Percentiles rank a stretch among this genome's conserved stretches.
phyloP scores from a whole-genome alignment of 306 rosid genomes.

The Vigna angularis region DNA sequence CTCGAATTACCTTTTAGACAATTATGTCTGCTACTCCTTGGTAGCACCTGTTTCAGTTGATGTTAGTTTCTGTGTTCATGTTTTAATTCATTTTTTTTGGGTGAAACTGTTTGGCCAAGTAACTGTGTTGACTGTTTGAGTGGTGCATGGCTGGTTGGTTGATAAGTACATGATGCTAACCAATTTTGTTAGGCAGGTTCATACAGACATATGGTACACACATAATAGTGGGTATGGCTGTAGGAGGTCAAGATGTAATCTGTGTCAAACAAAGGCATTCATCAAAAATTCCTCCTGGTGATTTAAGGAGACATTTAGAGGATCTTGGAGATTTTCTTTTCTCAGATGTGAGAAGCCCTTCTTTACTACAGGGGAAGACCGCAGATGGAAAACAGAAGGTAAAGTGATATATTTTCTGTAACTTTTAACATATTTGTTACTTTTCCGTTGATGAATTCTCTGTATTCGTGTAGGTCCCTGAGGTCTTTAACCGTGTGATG shows the following conservation, averaged over 20 bases:
- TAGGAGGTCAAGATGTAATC: constrained; percentile 95
- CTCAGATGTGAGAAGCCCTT: constrained; percentile 87
- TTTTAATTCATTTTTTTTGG: not conserved
- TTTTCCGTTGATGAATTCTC: constrained; percentile 34
- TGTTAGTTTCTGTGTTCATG: constrained; percentile 11
- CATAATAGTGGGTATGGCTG: constrained; percentile 88
- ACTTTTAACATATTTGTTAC: not conserved
- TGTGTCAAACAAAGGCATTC: constrained; percentile 85
- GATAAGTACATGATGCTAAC: constrained; percentile 57
- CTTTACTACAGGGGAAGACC: constrained; percentile 69
- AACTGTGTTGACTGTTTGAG: constrained; percentile 29
- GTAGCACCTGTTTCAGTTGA: not conserved
- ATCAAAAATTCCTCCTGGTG: constrained; percentile 81
- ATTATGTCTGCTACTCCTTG: not conserved
- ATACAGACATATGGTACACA: constrained; percentile 89
- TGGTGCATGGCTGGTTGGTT: constrained; percentile 38
- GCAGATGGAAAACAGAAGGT: constrained; percentile 81
- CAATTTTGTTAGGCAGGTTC: constrained; percentile 81
- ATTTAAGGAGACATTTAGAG: constrained; percentile 81
- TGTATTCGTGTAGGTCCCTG: constrained; percentile 73
- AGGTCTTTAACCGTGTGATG: constrained; percentile 83
- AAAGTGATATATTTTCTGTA: constrained; percentile 30
- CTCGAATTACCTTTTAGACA: constrained; percentile 22
- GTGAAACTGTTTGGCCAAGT: constrained; percentile 22
- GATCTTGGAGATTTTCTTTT: constrained; percentile 93